Base-by-base conservation (phyloP, 352 stramenopile species). In the Phytophthora fragariae region DNA sequence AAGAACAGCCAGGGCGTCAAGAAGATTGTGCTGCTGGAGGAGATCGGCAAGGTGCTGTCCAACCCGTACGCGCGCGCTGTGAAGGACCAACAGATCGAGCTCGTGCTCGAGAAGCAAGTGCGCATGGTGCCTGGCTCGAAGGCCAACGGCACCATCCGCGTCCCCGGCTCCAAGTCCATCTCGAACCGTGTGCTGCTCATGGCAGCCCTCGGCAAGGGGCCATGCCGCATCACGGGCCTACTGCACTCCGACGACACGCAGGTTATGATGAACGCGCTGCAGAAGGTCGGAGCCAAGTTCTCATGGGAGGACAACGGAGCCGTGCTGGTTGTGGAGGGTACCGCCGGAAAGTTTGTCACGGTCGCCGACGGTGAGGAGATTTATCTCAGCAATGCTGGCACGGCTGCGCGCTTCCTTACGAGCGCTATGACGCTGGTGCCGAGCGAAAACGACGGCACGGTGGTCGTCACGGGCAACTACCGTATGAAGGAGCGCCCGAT, bases 401-500 rank as follows among this genome's bases (percentile, higher is more conserved):
- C 97, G 5, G 97, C 96, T 21, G 98, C 98, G 76, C 86, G 97
- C 53, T 98, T 98, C 63, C 84, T 99, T 54, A 97, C 97, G 31
- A 98, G 92, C 54, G 95, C 97, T 4, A 91, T 94, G 79, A 94
- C 89, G 9, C 77, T 95, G 35, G 72, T 90, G 5, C 78, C 79
- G 21, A 76, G 75, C 21, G 60, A 78, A 31, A 76, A 82, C 19
- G 58, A 82, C 15, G 76, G 80, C 9, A 64, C 76, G 12, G 80
- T 95, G 21, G 65, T 93, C 5, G 87, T 99, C 53, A 98, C 98
- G 41, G 97, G 97, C 54, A 98, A 98, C 59, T 81, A 89, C 9
- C 88, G 97, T 58, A 99, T 99, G 98, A 94, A 98, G 63, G 98
- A 99, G 79, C 92, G 97, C 27, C 98, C 98, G 24, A 99, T 99